Conservation (phyloP, 495 filamentous ascomycete genomes). For the Lasiosphaeris hirsuta region DNA sequence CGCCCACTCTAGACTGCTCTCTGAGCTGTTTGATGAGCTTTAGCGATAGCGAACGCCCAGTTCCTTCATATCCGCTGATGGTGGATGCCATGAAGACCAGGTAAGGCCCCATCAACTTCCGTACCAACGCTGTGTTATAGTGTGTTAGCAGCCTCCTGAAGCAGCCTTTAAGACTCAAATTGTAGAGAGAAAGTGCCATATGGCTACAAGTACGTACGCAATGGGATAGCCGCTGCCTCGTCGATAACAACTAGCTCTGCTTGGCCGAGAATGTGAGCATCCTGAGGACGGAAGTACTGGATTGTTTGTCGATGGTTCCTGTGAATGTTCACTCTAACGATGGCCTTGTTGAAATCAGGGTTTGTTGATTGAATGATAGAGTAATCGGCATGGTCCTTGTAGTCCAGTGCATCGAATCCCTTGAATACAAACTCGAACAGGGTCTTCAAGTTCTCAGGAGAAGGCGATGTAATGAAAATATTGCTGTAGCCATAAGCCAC, state of each 20-base stretch:
- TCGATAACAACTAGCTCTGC: constrained; percentile 96
- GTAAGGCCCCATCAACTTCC: constrained; percentile 96
- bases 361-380: constrained; percentile 98
- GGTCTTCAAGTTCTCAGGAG: constrained; percentile 97
- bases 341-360: constrained; percentile 98
- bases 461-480: constrained; percentile 98
- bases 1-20: constrained; percentile 72
- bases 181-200: no score
- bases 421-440: constrained; percentile 99
- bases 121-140: constrained; percentile 61
- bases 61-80: constrained; percentile 98
- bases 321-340: constrained; percentile 94
- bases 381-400: constrained; percentile 93
- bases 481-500: constrained; percentile 97
- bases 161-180: no score
- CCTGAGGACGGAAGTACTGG: constrained; percentile 95
- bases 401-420: constrained; percentile 90
- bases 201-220: constrained; percentile 40
- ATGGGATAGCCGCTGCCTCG: constrained; percentile 93
- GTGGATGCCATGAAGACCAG: constrained; percentile 99
- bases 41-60: constrained; percentile 87
- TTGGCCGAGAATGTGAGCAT: constrained; percentile 90
- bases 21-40: constrained; percentile 97
- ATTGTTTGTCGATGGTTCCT: constrained; percentile 96
- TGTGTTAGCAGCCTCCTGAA: background rate